phyloP scores from a whole-genome alignment of 805 yeast species.

The Starmerella davenportii region DNA sequence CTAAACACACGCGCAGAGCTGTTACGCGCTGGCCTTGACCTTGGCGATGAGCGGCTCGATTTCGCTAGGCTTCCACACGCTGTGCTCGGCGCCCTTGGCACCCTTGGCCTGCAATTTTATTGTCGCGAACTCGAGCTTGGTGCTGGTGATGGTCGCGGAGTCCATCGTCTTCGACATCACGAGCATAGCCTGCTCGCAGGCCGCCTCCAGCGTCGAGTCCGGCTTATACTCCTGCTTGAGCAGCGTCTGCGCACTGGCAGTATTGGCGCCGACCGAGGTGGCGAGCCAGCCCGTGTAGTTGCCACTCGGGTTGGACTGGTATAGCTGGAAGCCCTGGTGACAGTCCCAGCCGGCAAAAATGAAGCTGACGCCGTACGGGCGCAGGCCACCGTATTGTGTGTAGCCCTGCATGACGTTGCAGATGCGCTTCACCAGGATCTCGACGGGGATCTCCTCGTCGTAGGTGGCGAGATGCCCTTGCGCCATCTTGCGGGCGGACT shows the following conservation, averaged over 20 bases:
- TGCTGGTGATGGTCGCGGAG: constrained; percentile 63
- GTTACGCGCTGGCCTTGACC: constrained; percentile 27
- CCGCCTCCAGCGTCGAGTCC: constrained; percentile 47
- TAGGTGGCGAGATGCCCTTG: constrained; percentile 73
- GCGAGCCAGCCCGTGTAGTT: constrained; percentile 98
- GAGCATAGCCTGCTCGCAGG: constrained; percentile 73
- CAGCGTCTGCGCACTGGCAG: constrained; percentile 86
- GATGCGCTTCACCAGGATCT: constrained; percentile 65
- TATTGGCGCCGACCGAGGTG: constrained; percentile 89
- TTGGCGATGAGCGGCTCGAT: constrained; percentile 56
- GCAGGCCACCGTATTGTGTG: constrained; percentile 94
- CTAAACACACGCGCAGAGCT: no score
- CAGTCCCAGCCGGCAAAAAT: constrained; percentile 93
- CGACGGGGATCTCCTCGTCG: constrained; percentile 88
- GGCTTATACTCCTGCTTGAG: constrained; percentile 89
- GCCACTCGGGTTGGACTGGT: constrained; percentile 92
- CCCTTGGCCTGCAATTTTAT: constrained; percentile 1
- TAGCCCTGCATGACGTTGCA: constrained; percentile 95
- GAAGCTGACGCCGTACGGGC: constrained; percentile 96
- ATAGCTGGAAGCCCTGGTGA: constrained; percentile 73
- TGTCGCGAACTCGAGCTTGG: constrained; percentile 84
- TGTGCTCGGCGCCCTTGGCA: constrained; percentile 41
- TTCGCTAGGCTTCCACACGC: constrained; percentile 65
- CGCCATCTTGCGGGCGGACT: constrained; percentile 68
- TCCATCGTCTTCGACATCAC: constrained; percentile 91